Conservation (phyloP, 164 flowering plant genomes). For the Aristolochia californica region DNA sequence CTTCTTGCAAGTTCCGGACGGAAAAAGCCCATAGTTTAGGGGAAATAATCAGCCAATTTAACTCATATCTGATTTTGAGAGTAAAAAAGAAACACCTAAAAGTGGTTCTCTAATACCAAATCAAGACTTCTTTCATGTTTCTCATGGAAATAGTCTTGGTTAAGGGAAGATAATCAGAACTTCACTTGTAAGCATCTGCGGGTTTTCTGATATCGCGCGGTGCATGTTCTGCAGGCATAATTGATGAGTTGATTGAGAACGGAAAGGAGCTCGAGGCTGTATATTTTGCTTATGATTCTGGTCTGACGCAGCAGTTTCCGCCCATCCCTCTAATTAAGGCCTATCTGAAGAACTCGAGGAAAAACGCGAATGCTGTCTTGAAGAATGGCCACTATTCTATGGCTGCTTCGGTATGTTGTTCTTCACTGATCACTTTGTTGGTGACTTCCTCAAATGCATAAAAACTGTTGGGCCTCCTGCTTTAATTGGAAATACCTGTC, state of each 20-base stretch:
- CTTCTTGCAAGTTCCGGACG: too few relatives aligned
- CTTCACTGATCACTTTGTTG: background rate
- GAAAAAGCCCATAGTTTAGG: too few relatives aligned
- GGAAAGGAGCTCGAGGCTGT: conserved; percentile 63
- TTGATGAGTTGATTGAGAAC: conserved; percentile 40
- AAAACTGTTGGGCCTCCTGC: too few relatives aligned
- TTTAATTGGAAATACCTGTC: too few relatives aligned
- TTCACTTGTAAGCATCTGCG: too few relatives aligned
- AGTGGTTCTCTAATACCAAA: background rate
- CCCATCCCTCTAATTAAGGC: conserved; percentile 39
- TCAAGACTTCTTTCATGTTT: background rate
- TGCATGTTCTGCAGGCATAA: conserved; percentile 26
- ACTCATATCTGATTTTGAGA: background rate
- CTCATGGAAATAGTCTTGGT: background rate
- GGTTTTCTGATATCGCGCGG: too few relatives aligned
- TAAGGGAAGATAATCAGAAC: too few relatives aligned
- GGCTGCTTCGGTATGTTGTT: conserved; percentile 33
- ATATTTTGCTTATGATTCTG: conserved; percentile 42
- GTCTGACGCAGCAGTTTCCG: conserved; percentile 36
- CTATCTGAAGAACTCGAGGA: conserved; percentile 33
- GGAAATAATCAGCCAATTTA: too few relatives aligned
- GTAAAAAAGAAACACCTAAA: background rate
- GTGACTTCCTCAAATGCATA: too few relatives aligned
- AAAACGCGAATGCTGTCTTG: conserved; percentile 23
- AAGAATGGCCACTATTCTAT: conserved; percentile 29